Evolutionary conservation across 129 eudicot genomes (phyloP), one percentile per base, ranked within the genome.

Genomic region (Chrysanthemum seticuspe): DNA sequence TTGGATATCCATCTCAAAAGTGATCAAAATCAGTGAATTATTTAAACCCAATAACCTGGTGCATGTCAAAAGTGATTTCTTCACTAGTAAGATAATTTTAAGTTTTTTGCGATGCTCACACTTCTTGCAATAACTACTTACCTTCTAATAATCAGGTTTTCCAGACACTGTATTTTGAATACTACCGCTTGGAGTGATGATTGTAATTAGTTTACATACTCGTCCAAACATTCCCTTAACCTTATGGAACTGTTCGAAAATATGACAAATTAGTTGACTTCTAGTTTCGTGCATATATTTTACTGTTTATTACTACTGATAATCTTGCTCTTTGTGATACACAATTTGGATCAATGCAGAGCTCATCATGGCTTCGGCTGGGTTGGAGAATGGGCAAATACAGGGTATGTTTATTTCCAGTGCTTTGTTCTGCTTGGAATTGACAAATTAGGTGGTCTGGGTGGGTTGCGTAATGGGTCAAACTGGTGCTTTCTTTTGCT

Each of bases 371-470:
- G 99, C 67, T 95, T 95, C 19, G 99, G 99, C 23, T 95, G 99
- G 99, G 99, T 95, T 62, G 99, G 99, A 70, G 99, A 94, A 86
- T 94, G 99, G 99, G 99, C 99, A 86, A 94, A 90, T 74, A 88
- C 91, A 3, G 96, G 99, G 99, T 95, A 56, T 75, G 88, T 77
- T 44, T 70, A 27, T 69, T 62, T 69, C 57, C 31, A 6, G 19
- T 8, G 25, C 67, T 75, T 60, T 13, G 51, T 59, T 73, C 48
- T 12, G 12, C 69, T 15, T 62, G 31, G 12, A 25, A 0, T 40
- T 13, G 53, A 19, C 65, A 36, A 34, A 56, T 55, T 40, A n/a
- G 36, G 21, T 36, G 10, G 57, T 54, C 8, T n/a, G 14, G 31
- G 13, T 10, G 40, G 55, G 55, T 70, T 16, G 54, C 51, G 14